These are phyloP conservation scores for Sophora flavescens DNA, from an alignment of 306 rosid genomes.

Conservation along the genomic window DNA sequence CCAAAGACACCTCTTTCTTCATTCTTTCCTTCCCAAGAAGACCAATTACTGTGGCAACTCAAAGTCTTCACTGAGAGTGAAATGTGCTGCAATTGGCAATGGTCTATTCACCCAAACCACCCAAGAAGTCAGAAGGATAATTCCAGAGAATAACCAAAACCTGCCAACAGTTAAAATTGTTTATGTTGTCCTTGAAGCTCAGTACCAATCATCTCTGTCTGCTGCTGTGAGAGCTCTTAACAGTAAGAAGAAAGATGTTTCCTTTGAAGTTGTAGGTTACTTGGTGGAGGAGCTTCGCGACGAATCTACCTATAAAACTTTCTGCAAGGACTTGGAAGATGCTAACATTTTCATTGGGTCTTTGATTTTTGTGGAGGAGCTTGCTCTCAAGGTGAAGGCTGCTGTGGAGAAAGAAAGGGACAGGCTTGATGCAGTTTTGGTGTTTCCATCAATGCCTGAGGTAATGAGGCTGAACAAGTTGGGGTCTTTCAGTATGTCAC, in stretches of 20 bases:
- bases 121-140: conserved; percentile 88
- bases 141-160: conserved; percentile 67
- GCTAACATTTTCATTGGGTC: conserved; percentile 96
- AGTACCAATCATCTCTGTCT: conserved; percentile 89
- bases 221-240: conserved; percentile 86
- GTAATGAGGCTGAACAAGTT: conserved; percentile 94
- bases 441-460: conserved; percentile 99
- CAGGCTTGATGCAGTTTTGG: conserved; percentile 90
- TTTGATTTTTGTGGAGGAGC: conserved; percentile 92
- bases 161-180: conserved; percentile 85
- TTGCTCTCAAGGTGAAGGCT: conserved; percentile 80
- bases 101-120: conserved; percentile 95
- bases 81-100: conserved; percentile 86
- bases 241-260: conserved; percentile 56
- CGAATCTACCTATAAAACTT: conserved; percentile 51
- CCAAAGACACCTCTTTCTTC: conserved; percentile 79
- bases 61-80: conserved; percentile 62
- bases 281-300: conserved; percentile 96
- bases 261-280: conserved; percentile 88
- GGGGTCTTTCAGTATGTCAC: conserved; percentile 94
- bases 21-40: conserved; percentile 86
- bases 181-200: conserved; percentile 95
- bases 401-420: conserved; percentile 95
- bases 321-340: conserved; percentile 86
- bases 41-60: conserved; percentile 42